Base-by-base conservation (phyloP, 2,329 filamentous ascomycete genomes). In the Byssothecium circinans region DNA sequence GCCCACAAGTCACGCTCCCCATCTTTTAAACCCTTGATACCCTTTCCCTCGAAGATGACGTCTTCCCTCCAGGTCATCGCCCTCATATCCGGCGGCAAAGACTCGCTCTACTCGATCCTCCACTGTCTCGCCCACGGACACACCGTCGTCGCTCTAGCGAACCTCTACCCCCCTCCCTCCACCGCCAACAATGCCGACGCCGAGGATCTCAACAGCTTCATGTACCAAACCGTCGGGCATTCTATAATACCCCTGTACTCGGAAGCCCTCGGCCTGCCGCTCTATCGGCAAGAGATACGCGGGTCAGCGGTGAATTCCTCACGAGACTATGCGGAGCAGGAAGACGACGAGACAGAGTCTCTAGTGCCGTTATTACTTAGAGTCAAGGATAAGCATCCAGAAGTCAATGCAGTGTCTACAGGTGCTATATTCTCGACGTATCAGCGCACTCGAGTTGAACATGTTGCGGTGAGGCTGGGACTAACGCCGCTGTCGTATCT, bases 171-270 rank as follows among this genome's bases (percentile, higher is more conserved):
- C 14, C 41, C 75, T 10, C 33, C 47, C 14, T 47, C 50, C 7
- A 33, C 52, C 39, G 12, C 17, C 14, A 75, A 80, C 29, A 75
- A 78, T 34, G n/a, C n/a, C 12, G 76, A 80, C 27, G 75, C 78
- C 53, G 74, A 80, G 46, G 89, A 97, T 69, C 80, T 95, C 60
- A 90, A 99, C 72, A 96, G 91, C 75, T 97, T 94, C 84, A 99
- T 99, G 94, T 99, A 97, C 77, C 94, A 99, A 77, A 99, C 94
- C 2, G 89, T 96, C 50, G 94, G 94, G 11, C 90, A 97, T 72
- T 81, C 84, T 48, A 77, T 96, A 15, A 86, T 97, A 47, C 90
- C 91, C 2, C 80, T 96, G 14, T 97, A 96, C 68, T 85, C 86
- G 50, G 72, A 81, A 39, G 91, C 89, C 27, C 84, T 96, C 1